phyloP scores from a whole-genome alignment of 2,329 filamentous ascomycete species.

The Ophiostoma sp. region DNA sequence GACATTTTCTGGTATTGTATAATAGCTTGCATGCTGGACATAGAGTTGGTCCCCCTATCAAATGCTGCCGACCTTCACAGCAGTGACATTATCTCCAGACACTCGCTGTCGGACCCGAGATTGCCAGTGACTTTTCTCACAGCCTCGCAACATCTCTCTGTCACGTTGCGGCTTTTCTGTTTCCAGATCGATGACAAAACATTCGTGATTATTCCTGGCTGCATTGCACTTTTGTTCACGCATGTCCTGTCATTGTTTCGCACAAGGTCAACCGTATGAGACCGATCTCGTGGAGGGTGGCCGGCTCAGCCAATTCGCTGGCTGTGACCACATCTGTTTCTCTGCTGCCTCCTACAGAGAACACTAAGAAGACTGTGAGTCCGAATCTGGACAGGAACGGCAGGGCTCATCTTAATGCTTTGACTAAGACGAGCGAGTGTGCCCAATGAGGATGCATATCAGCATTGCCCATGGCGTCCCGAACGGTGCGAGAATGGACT shows the following conservation, averaged over 20 bases:
- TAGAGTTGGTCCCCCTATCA: not conserved
- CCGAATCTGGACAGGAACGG: not conserved
- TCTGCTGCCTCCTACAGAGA: conserved; percentile 3
- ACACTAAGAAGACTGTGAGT: not conserved
- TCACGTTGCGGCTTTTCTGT: not conserved
- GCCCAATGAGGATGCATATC: conserved; percentile 35
- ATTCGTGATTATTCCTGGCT: not conserved
- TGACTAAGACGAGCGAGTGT: not conserved
- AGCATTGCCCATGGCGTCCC: not conserved
- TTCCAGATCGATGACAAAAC: not conserved
- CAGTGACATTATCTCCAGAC: not conserved
- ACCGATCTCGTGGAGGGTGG: conserved; percentile 19
- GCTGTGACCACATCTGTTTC: not conserved
- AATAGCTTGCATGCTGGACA: not conserved
- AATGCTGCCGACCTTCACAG: not conserved
- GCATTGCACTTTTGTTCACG: not conserved
- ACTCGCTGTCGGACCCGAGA: not conserved
- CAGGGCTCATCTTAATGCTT: not conserved
- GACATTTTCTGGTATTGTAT: not conserved
- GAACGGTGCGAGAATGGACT: not conserved
- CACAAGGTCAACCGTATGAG: not conserved
- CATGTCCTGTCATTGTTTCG: conserved; percentile 13
- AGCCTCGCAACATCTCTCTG: not conserved
- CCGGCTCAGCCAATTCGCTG: conserved; percentile 20
- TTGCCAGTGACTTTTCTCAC: not conserved